Evolutionary conservation across 1,284 basidiomycete species (phyloP).

Genomic region (Cutaneotrichosporon dermatis): DNA sequence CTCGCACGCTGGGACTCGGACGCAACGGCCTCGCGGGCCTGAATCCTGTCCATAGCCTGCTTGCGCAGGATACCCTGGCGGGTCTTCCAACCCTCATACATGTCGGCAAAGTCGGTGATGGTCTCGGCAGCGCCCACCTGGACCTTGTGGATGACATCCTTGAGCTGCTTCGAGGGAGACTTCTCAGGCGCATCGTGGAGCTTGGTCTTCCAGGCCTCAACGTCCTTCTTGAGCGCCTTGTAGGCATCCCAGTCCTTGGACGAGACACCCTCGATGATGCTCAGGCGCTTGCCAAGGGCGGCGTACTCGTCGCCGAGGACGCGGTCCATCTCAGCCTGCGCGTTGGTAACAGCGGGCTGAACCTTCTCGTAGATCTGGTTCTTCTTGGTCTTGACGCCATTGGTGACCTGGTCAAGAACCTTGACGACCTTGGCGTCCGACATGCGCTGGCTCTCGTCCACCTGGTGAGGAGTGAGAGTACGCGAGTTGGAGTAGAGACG

Average conservation of each 20-base stretch:
- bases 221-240: conserved; percentile 32
- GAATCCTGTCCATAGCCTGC: conserved; percentile 34
- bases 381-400: conserved; percentile 24
- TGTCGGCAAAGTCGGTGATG: conserved; percentile 36
- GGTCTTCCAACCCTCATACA: conserved; percentile 32
- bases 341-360: conserved; percentile 22
- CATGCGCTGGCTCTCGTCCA: conserved; percentile 30
- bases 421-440: conserved; percentile 25
- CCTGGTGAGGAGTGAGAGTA: conserved; percentile 33
- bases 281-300: conserved; percentile 31
- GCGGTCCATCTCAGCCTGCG: conserved; percentile 26
- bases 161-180: conserved; percentile 24
- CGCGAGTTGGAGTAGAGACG: conserved; percentile 40
- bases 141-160: conserved; percentile 20
- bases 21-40: conserved; percentile 28
- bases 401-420: conserved; percentile 20
- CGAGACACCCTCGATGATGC: conserved; percentile 21
- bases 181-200: conserved; percentile 25
- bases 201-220: conserved; percentile 32
- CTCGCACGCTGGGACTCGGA: neutral
- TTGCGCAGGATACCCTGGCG: conserved; percentile 27
- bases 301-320: conserved; percentile 31
- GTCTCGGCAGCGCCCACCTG: conserved; percentile 20
- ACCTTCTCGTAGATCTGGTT: conserved; percentile 19
- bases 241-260: conserved; percentile 38